Evolutionary conservation across 371 early-diverging fungal genomes (phyloP).

Genomic region (Mortierella sp.): DNA sequence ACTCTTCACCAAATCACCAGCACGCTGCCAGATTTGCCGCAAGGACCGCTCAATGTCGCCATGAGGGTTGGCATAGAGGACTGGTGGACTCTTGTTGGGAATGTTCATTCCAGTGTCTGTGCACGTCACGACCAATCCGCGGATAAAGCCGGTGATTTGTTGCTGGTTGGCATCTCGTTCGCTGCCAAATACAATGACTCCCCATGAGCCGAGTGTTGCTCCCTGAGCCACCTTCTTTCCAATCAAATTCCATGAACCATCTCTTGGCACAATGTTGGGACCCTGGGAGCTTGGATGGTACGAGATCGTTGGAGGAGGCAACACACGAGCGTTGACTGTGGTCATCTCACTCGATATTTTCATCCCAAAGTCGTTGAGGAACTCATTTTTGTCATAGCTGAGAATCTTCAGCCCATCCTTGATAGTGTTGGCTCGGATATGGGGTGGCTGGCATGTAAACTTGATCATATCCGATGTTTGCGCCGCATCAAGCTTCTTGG

Average conservation of each 20-base stretch:
- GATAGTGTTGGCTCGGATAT: constrained; percentile 72
- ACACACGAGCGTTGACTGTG: constrained; percentile 69
- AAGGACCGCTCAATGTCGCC: constrained; percentile 69
- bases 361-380: constrained; percentile 74
- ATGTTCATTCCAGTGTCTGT: constrained; percentile 67
- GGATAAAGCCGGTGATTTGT: constrained; percentile 65
- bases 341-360: constrained; percentile 68
- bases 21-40: constrained; percentile 73
- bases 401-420: constrained; percentile 60
- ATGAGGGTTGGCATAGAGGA: constrained; percentile 75
- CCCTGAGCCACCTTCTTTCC: constrained; percentile 86
- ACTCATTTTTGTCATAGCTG: constrained; percentile 64
- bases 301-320: constrained; percentile 79
- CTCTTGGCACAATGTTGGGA: constrained; percentile 75
- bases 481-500: constrained; percentile 80
- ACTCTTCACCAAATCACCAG: constrained; percentile 74
- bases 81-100: constrained; percentile 53
- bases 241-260: constrained; percentile 94
- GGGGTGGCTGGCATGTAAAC: constrained; percentile 86
- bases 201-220: constrained; percentile 84
- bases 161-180: constrained; percentile 42
- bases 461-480: constrained; percentile 95
- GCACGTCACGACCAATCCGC: constrained; percentile 62
- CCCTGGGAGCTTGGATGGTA: constrained; percentile 72
- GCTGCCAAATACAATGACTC: constrained; percentile 74